Conservation (phyloP, 352 stramenopile species). For the Phytophthora crassamura region DNA sequence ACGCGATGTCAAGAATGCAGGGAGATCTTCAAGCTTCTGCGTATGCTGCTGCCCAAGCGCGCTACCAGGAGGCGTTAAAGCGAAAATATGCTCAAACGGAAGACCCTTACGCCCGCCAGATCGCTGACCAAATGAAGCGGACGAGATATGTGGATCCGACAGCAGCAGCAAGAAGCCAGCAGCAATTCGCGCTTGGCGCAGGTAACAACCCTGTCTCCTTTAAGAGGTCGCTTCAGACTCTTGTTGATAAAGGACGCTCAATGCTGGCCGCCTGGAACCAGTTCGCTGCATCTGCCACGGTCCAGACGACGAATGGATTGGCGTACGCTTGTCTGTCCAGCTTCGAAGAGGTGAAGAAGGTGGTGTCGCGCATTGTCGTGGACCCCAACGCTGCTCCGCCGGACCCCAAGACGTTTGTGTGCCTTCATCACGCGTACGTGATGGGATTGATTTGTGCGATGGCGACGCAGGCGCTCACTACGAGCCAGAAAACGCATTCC, state of each 20-base stretch:
- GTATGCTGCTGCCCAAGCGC: conserved; percentile 30
- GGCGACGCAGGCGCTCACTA: conserved; percentile 76
- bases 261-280: conserved; percentile 85
- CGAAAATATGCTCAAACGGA: conserved; percentile 41
- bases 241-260: conserved; percentile 68
- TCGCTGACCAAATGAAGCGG: conserved; percentile 46
- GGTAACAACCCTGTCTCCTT: conserved; percentile 38
- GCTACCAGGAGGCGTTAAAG: conserved; percentile 48
- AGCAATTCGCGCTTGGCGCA: conserved; percentile 21
- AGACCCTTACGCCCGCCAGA: conserved; percentile 28
- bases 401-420: conserved; percentile 74
- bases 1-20: conserved; percentile 28
- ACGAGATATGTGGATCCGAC: conserved; percentile 29
- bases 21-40: conserved; percentile 34
- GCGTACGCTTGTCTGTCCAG: conserved; percentile 72
- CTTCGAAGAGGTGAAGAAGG: conserved; percentile 85
- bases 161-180: conserved; percentile 23
- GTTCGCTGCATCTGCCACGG: conserved; percentile 58
- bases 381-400: conserved; percentile 51
- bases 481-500: conserved; percentile 57
- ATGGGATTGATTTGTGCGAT: conserved; percentile 82
- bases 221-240: conserved; percentile 62
- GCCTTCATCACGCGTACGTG: conserved; percentile 82
- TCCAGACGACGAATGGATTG: conserved; percentile 61
- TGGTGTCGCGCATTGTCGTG: conserved; percentile 65